Evolutionary conservation across 2,329 filamentous ascomycete genomes (phyloP).

Genomic region (Penicillium expansum): DNA sequence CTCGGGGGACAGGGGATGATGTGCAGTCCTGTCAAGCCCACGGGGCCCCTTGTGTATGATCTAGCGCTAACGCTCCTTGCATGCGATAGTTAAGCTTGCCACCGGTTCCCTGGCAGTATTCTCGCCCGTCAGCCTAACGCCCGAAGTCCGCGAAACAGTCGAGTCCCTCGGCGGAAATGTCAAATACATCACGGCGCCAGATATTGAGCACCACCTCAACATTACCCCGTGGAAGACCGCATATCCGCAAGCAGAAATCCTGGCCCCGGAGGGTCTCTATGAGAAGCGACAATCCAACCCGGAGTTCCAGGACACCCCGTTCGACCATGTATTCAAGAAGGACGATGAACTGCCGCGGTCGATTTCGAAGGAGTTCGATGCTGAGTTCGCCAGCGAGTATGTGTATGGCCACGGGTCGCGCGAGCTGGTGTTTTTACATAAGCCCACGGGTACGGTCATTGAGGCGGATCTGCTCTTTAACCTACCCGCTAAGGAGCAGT

Average conservation of each 20-base stretch:
- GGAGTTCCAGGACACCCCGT: conserved; percentile 57
- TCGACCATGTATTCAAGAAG: conserved; percentile 65
- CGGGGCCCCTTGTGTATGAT: background rate
- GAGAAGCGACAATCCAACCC: conserved; percentile 70
- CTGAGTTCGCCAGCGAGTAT: conserved; percentile 83
- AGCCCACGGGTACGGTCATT: conserved; percentile 74
- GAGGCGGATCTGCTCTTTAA: conserved; percentile 93
- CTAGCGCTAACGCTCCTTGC: conserved; percentile 18
- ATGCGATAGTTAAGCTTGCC: conserved; percentile 65
- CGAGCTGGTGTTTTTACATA: conserved; percentile 84
- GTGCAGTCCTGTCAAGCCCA: background rate
- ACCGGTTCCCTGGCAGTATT: conserved; percentile 81
- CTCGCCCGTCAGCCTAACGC: conserved; percentile 83
- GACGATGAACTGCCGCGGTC: conserved; percentile 51
- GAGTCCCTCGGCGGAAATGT: conserved; percentile 66
- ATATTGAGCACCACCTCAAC: conserved; percentile 95
- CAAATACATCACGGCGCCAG: conserved; percentile 80
- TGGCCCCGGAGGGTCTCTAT: conserved; percentile 77
- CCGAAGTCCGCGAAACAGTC: conserved; percentile 63
- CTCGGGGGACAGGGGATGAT: background rate
- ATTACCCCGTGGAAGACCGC: conserved; percentile 77
- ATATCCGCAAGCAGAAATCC: conserved; percentile 74
- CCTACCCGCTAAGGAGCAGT: conserved; percentile 83
- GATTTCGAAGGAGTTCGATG: conserved; percentile 75
- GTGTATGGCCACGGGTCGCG: conserved; percentile 77